Evolutionary conservation across 2,329 filamentous ascomycete genomes (phyloP).

Genomic region (Claviceps citrina): DNA sequence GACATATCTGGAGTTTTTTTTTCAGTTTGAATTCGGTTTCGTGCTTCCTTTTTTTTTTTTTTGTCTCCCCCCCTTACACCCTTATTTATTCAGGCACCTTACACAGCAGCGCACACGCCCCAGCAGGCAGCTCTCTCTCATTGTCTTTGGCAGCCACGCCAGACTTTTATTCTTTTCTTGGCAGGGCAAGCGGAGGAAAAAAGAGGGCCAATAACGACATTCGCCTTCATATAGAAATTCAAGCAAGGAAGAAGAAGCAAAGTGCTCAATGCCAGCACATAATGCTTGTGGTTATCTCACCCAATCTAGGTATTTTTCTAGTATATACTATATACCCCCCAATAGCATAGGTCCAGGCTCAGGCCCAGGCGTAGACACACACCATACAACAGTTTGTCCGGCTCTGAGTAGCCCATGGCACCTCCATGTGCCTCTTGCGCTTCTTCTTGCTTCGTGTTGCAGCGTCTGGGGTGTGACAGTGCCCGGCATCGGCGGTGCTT

Average conservation of each 20-base stretch:
- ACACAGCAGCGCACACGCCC: background rate
- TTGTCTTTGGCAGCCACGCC: background rate
- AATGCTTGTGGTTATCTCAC: constrained; percentile 4
- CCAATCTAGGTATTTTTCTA: constrained; percentile 17
- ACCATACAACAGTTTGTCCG: too few relatives aligned
- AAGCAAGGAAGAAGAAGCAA: too few relatives aligned
- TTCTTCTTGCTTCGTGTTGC: too few relatives aligned
- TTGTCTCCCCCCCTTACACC: background rate
- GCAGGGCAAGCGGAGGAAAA: background rate
- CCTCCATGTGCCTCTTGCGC: too few relatives aligned
- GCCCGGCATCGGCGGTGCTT: too few relatives aligned
- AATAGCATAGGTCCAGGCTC: background rate
- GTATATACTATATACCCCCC: constrained; percentile 8
- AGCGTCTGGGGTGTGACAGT: too few relatives aligned
- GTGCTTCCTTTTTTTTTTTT: background rate
- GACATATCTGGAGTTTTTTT: constrained; percentile 2
- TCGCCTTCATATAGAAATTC: background rate
- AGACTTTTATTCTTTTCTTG: background rate
- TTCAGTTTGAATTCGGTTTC: background rate
- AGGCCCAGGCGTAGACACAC: background rate
- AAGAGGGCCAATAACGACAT: background rate
- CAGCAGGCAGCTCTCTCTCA: background rate
- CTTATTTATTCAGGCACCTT: background rate
- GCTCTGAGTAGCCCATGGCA: too few relatives aligned
- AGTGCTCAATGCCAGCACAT: background rate